Evolutionary conservation across 2,329 filamentous ascomycete species (phyloP).

Genomic region (Ascochyta clinopodiicola): DNA sequence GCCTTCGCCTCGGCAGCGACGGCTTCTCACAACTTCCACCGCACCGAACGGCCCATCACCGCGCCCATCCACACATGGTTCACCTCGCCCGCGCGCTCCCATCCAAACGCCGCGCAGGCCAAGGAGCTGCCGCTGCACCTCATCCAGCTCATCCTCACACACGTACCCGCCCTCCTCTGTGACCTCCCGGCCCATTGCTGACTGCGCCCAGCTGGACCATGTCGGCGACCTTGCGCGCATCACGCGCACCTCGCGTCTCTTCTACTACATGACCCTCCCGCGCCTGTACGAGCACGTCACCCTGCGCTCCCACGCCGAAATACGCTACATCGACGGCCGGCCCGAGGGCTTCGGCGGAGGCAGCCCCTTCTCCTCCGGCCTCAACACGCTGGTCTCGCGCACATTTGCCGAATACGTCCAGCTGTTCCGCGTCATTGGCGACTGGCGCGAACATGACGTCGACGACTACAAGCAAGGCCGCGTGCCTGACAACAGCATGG

Average conservation of each 20-base stretch:
- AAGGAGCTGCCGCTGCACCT: conserved; percentile 63
- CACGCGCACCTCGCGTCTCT: conserved; percentile 65
- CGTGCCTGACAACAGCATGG: conserved; percentile 69
- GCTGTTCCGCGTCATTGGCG: conserved; percentile 60
- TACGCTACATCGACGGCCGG: conserved; percentile 63
- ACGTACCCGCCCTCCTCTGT: conserved; percentile 47
- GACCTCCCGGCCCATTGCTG: conserved; percentile 22
- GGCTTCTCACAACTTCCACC: conserved; percentile 6
- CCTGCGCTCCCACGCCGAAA: conserved; percentile 64
- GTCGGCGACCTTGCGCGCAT: conserved; percentile 64
- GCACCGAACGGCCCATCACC: conserved; percentile 27
- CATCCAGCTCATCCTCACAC: conserved; percentile 62
- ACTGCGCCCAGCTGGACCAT: conserved; percentile 59
- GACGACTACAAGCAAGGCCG: conserved; percentile 65
- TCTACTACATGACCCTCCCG: conserved; percentile 70
- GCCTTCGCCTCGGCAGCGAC: neutral
- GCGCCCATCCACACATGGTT: conserved; percentile 41
- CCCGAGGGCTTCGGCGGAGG: conserved; percentile 68
- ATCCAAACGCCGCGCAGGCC: conserved; percentile 36
- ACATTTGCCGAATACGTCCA: conserved; percentile 61
- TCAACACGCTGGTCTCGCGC: conserved; percentile 67
- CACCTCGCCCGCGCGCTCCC: conserved; percentile 43
- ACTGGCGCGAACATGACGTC: conserved; percentile 64
- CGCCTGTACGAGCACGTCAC: conserved; percentile 65
- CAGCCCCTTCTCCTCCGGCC: conserved; percentile 68